These are phyloP conservation scores for Penicillium sp. DNA, from an alignment of 2,329 filamentous ascomycete species.

Conservation along the genomic window DNA sequence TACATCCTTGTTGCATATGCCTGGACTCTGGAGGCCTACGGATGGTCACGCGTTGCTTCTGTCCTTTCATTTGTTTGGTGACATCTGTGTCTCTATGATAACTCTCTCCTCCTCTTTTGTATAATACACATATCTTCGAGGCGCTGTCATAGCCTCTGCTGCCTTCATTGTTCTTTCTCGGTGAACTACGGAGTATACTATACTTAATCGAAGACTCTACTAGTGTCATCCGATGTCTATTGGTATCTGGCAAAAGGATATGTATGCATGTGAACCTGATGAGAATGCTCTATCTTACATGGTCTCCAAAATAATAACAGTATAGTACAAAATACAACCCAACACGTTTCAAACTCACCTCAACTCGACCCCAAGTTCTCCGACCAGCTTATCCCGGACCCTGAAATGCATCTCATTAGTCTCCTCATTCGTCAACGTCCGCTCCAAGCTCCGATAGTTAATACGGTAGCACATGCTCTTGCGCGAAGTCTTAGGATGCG, in stretches of 20 bases:
- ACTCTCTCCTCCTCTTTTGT: conserved; percentile 37
- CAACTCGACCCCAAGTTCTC: conserved; percentile 73
- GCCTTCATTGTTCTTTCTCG: conserved; percentile 11
- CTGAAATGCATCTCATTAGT: conserved; percentile 69
- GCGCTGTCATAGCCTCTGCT: conserved; percentile 10
- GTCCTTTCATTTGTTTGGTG: conserved; percentile 21
- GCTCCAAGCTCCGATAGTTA: conserved; percentile 88
- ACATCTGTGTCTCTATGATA: conserved; percentile 20
- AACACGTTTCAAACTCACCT: conserved; percentile 47
- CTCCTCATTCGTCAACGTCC: conserved; percentile 81
- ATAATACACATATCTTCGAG: conserved; percentile 28
- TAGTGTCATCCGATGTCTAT: background rate
- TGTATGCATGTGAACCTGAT: background rate
- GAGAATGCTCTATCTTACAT: conserved; percentile 20
- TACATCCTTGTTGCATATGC: conserved; percentile 32
- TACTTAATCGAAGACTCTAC: background rate
- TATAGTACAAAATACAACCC: conserved; percentile 17
- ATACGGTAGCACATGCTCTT: conserved; percentile 88
- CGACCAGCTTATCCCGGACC: conserved; percentile 63
- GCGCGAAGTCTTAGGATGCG: conserved; percentile 76
- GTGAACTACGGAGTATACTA: background rate
- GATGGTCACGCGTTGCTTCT: conserved; percentile 28
- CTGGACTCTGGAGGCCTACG: conserved; percentile 30
- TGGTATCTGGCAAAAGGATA: no score
- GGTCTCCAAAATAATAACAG: conserved; percentile 6